Evolutionary conservation across 148 eudicot species (phyloP).

Genomic region (Persicaria tinctoria): DNA sequence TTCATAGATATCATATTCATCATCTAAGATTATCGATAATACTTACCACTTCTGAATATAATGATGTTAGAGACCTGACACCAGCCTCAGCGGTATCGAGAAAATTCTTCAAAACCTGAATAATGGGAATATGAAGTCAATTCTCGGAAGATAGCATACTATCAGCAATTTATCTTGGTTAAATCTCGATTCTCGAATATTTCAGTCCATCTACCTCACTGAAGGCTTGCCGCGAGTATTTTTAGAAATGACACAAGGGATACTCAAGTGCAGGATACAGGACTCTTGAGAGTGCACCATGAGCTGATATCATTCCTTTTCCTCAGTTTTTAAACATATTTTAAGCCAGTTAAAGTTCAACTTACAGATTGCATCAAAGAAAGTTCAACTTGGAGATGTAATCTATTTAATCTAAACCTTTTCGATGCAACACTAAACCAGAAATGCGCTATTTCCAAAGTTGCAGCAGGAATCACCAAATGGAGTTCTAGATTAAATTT

Average conservation of each 20-base stretch:
- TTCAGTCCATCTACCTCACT: background rate
- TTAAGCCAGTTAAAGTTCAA: background rate
- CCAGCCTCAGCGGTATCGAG: conserved; percentile 96
- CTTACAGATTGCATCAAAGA: background rate
- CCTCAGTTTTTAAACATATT: background rate
- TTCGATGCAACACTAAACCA: background rate
- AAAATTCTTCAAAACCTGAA: conserved; percentile 81
- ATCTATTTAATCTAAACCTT: background rate
- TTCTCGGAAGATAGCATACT: background rate
- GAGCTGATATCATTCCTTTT: background rate
- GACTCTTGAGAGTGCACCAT: too few relatives aligned
- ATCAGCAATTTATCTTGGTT: background rate
- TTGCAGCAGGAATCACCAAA: too few relatives aligned
- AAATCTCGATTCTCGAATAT: background rate
- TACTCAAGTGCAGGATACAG: background rate
- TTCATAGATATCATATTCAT: background rate
- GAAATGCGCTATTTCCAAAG: background rate
- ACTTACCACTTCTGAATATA: conserved; percentile 95
- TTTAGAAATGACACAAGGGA: background rate
- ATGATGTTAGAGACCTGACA: conserved; percentile 77
- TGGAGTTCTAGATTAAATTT: background rate
- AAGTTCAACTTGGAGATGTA: too few relatives aligned
- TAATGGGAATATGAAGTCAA: conserved; percentile 10
- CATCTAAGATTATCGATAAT: background rate
- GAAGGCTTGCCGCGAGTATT: background rate